Conservation (phyloP, 2,329 filamentous ascomycete species). For the Moelleriella libera region DNA sequence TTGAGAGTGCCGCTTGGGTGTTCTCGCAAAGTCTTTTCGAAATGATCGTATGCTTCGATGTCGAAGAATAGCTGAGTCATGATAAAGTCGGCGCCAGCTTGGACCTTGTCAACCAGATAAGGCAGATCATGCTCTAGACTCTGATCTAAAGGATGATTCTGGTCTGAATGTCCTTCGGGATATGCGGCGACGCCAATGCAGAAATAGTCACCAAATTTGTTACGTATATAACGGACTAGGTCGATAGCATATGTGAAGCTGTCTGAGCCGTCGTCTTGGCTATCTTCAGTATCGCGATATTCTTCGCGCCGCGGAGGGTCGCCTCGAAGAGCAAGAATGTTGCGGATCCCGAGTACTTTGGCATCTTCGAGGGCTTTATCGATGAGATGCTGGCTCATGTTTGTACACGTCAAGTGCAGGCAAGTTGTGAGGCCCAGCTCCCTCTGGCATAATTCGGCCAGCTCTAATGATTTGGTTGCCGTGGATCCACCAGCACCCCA, state of each 20-base stretch:
- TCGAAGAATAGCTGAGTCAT: conserved; percentile 99
- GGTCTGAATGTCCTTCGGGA: conserved; percentile 87
- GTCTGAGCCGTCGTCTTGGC: conserved; percentile 49
- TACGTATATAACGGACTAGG: conserved; percentile 76
- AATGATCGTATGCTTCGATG: conserved; percentile 64
- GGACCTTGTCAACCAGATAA: conserved; percentile 77
- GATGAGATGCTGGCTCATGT: conserved; percentile 79
- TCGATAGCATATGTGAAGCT: conserved; percentile 86
- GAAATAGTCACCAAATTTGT: conserved; percentile 84
- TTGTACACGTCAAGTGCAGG: conserved; percentile 91
- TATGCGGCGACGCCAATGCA: conserved; percentile 91
- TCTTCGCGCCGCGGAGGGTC: conserved; percentile 85
- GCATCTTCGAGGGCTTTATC: conserved; percentile 85
- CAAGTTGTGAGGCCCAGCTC: conserved; percentile 89
- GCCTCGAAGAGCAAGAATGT: conserved; percentile 82
- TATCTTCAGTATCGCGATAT: conserved; percentile 50
- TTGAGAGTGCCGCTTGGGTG: conserved; percentile 80
- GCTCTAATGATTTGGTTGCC: conserved; percentile 75
- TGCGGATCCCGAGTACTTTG: conserved; percentile 79
- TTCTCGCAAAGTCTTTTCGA: conserved; percentile 61
- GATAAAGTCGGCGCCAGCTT: conserved; percentile 90
- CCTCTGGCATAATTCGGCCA: conserved; percentile 89
- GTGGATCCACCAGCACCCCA: conserved; percentile 96
- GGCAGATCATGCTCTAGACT: conserved; percentile 69
- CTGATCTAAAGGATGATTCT: conserved; percentile 62